Base-by-base conservation (phyloP, 106 monocot species). In the Dioscorea alata region DNA sequence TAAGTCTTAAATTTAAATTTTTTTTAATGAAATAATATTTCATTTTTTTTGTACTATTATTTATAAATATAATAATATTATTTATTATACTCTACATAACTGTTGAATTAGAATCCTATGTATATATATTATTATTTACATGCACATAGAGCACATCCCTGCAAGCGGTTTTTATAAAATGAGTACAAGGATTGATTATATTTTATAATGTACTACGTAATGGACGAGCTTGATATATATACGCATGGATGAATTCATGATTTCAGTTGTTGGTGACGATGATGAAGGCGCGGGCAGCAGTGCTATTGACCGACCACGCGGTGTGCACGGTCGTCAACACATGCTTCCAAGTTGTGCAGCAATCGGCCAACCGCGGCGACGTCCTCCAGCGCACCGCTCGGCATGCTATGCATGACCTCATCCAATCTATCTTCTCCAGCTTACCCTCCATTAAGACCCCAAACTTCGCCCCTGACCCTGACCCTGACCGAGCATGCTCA, bases 291-390 rank as follows among this genome's bases (percentile, higher is more conserved):
- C 77, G 68, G 2, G 86, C 84, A 1, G 66, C 89, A 1, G 49
- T 33, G 22, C 79, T 92, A 1, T 82, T 97, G 8, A 75, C 84
- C 28, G 92, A 97, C 78, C 86, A 86, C 76, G 74, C 82, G 28
- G 80, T 97, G 42, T 97, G 89, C 89, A 89, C 84, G 73, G 57
- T 87, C 35, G 74, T 97, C 70, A 89, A 89, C 79, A 85, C 92
- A 19, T 86, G 92, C 75, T 97, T 96, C 71, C 83, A 89, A 70
- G 81, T 95, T 2, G 82, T 88, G 8, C 95, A 95, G 64, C 95
- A 88, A 50, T 81, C 95, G 3, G 72, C 66, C 48, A 48, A 48
- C 51, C 73, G 89, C 6, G 73, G 85, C 10, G 89, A 99, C 61
- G 73, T 90, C 32, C 79, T 99, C n/a, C 97, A 87, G 81, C 78